phyloP scores from a whole-genome alignment of 306 rosid genomes.

The Crataegus laevigata region DNA sequence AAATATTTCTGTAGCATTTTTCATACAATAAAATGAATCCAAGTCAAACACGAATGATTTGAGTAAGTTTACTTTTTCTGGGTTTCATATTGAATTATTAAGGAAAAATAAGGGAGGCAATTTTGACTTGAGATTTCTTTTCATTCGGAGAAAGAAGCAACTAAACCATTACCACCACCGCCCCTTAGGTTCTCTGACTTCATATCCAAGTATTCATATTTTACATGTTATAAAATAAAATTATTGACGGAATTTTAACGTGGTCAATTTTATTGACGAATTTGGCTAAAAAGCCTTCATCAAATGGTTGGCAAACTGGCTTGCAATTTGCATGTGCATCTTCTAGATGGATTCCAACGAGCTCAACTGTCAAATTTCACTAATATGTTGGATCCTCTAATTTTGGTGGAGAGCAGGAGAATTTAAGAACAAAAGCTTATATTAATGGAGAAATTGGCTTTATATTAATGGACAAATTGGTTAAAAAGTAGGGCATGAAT shows the following conservation, averaged over 20 bases:
- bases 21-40: too few species aligned
- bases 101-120: neutral
- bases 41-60: slow-evolving; percentile 6
- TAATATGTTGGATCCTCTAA: neutral
- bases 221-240: neutral
- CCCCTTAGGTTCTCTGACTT: neutral
- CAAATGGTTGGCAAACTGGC: slow-evolving; percentile 19
- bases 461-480: neutral
- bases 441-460: neutral
- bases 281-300: neutral
- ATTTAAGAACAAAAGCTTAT: neutral
- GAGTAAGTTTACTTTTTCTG: neutral
- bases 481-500: neutral
- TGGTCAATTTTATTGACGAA: too few species aligned
- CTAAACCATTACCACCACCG: neutral
- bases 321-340: neutral
- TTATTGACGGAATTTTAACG: too few species aligned
- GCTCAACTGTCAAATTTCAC: neutral
- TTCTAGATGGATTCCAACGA: neutral
- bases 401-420: too few species aligned
- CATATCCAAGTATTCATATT: neutral
- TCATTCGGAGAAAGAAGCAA: neutral
- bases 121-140: neutral
- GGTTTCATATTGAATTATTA: neutral
- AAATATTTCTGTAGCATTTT: too few species aligned